Conservation (phyloP, 1,284 basidiomycete genomes). For the Leccinum proximum region DNA sequence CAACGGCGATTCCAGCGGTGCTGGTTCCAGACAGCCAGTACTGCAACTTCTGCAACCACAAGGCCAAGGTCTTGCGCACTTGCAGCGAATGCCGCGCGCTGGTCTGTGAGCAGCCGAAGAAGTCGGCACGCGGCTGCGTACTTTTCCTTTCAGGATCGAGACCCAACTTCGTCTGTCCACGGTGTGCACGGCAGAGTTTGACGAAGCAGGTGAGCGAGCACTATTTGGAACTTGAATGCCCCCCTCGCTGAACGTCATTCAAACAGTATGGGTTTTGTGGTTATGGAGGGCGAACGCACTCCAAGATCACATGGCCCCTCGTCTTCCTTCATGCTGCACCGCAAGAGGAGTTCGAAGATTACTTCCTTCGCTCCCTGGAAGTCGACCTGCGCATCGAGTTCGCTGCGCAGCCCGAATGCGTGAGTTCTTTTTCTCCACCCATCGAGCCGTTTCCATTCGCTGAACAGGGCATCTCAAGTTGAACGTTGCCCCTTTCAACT, state of each 20-base stretch:
- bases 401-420: neutral
- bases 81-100: neutral
- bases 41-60: neutral
- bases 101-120: neutral
- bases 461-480: neutral
- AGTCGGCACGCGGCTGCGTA: neutral
- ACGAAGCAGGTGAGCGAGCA: neutral
- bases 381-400: neutral
- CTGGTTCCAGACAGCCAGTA: neutral
- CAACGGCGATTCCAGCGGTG: neutral
- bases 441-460: too few relatives aligned
- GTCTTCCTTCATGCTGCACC: neutral
- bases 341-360: neutral
- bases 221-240: too few relatives aligned
- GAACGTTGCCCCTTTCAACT: neutral
- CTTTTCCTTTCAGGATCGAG: neutral
- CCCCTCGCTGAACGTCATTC: too few relatives aligned
- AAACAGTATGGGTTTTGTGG: neutral
- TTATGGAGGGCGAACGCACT: neutral
- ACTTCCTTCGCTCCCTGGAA: neutral
- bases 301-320: neutral
- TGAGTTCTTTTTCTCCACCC: neutral
- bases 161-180: neutral
- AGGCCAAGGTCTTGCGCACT: neutral
- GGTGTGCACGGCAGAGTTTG: neutral